These are phyloP conservation scores for Mycena vitilis DNA, from an alignment of 768 basidiomycete genomes.

Conservation along the genomic window DNA sequence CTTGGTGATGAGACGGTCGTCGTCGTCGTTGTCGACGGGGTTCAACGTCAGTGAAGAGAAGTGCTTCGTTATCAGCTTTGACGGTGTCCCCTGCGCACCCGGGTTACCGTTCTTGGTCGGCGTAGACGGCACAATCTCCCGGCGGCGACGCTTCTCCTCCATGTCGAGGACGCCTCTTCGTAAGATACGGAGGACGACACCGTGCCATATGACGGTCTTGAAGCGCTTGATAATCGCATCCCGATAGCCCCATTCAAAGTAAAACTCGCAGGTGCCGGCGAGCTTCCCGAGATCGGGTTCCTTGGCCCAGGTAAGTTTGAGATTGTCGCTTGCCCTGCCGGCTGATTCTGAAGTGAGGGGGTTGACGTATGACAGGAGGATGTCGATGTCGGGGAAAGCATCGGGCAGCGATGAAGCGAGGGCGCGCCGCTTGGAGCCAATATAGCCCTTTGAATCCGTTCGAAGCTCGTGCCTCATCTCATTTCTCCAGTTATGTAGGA, in stretches of 20 bases:
- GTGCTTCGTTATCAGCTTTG: constrained; percentile 66
- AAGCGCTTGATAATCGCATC: constrained; percentile 88
- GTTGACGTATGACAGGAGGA: constrained; percentile 81
- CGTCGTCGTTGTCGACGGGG: constrained; percentile 51
- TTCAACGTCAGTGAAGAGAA: constrained; percentile 60
- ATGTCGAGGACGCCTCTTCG: constrained; percentile 69
- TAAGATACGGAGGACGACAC: constrained; percentile 75
- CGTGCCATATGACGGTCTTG: constrained; percentile 84
- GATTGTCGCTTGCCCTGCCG: constrained; percentile 52
- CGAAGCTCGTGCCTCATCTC: constrained; percentile 72
- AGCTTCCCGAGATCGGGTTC: constrained; percentile 80
- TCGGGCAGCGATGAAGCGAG: constrained; percentile 74
- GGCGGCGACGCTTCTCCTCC: constrained; percentile 45
- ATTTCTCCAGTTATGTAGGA: constrained; percentile 73
- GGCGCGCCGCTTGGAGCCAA: constrained; percentile 72
- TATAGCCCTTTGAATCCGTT: constrained; percentile 72
- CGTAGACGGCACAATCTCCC: constrained; percentile 45
- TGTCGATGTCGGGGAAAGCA: constrained; percentile 77
- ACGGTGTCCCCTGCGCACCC: constrained; percentile 56
- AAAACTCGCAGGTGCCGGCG: constrained; percentile 84
- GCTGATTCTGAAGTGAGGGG: constrained; percentile 81
- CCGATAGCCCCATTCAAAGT: constrained; percentile 93
- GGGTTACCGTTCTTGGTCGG: constrained; percentile 46
- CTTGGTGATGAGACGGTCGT: constrained; percentile 65
- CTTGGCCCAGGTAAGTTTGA: constrained; percentile 56